Evolutionary conservation across 345 rosid species (phyloP), one percentile per base, ranked within the genome.

Genomic region (Clausena lansium): DNA sequence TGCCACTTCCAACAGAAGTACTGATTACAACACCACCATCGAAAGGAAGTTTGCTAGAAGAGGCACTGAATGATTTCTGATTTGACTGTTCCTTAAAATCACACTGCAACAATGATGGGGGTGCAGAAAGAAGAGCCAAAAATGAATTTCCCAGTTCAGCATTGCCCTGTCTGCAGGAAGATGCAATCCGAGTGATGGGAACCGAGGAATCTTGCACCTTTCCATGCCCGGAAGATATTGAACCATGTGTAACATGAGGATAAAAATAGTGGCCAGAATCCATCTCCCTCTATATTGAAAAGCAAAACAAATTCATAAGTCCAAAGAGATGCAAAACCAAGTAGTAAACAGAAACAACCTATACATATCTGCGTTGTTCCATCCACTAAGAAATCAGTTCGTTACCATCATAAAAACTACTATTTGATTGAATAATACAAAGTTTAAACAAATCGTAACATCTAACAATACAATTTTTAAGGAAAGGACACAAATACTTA

Each of bases 71-170:
- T 38, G 70, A 76, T 76, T 86, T 85, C 50, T 67, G 66, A 77
- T 81, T 77, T 39, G 82, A 76, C 22, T 67, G 69, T 47, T 82
- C 85, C 74, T 81, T 85, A 59, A 72, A 73, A 74, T 88, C 85
- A 76, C 79, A 73, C 62, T 81, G 85, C 75, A 82, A 70, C 39
- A 82, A 27, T 15, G 89, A 81, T 36, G 83, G 71, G 2, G 85
- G 78, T 65, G 85, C 86, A 27, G 85, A 87, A 72, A 84, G 82
- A 30, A 83, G 82, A 78, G 88, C 85, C 64, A 83, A 74, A 77
- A 85, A 85, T 25, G 87, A 87, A 85, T 71, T 85, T 64, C 82
- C 83, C 17, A 61, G 2, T 32, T 85, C 83, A 33, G 52, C 19
- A 71, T 69, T 35, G 63, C 41, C 80, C 32, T 77, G 67, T 30